A percentile compares a stretch with the other conserved stretches of the same genome.
phyloP scores from a whole-genome alignment of 2,329 filamentous ascomycete species.

The Cladosporium cucumerinum region DNA sequence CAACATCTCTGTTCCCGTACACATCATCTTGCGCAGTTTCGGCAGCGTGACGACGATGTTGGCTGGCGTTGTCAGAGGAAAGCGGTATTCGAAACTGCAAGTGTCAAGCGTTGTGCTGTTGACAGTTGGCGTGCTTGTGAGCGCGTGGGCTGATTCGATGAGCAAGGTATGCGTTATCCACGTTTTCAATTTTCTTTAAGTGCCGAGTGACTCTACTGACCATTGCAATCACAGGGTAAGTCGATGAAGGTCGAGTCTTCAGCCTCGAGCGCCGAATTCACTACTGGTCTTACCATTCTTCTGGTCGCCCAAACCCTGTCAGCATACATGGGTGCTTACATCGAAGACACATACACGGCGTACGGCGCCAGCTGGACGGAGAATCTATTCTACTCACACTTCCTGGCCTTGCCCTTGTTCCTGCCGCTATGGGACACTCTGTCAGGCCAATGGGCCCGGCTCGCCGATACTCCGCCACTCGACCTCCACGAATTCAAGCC shows the following conservation, averaged over 20 bases:
- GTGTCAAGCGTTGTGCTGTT: conserved; percentile 76
- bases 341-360: conserved; percentile 79
- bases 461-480: conserved; percentile 63
- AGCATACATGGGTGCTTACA: conserved; percentile 92
- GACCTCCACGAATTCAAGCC: conserved; percentile 32
- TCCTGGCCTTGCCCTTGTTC: conserved; percentile 74
- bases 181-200: neutral
- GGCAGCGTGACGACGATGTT: conserved; percentile 94
- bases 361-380: conserved; percentile 93
- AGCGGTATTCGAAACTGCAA: conserved; percentile 76
- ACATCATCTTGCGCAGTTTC: conserved; percentile 93
- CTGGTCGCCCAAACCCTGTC: conserved; percentile 86
- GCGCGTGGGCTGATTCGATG: conserved; percentile 84
- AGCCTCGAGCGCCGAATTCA: conserved; percentile 48
- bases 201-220: neutral
- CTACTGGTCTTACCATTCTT: conserved; percentile 74
- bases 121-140: conserved; percentile 80
- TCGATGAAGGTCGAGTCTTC: conserved; percentile 41
- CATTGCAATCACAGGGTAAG: conserved; percentile 38
- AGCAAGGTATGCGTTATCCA: conserved; percentile 64
- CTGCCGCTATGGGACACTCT: conserved; percentile 67
- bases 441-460: conserved; percentile 58
- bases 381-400: conserved; percentile 88
- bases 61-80: conserved; percentile 83
- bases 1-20: conserved; percentile 90